These are phyloP conservation scores for Pseudopithomyces maydicus DNA, from an alignment of 2,329 filamentous ascomycete genomes.

Conservation along the genomic window DNA sequence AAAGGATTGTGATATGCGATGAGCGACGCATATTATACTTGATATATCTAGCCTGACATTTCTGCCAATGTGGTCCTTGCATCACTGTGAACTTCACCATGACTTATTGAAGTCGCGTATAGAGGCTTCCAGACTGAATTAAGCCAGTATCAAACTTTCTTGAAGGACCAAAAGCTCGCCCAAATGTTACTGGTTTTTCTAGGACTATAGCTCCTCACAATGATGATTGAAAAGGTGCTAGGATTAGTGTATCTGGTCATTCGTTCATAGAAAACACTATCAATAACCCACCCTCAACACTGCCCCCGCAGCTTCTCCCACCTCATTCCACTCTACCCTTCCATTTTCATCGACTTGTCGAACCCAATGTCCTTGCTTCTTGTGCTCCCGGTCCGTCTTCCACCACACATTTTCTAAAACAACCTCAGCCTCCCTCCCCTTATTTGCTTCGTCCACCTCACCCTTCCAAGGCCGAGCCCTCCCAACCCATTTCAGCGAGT, in stretches of 20 bases:
- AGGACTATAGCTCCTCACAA: no score
- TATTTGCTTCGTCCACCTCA: not conserved
- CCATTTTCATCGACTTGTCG: not conserved
- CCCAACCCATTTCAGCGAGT: not conserved
- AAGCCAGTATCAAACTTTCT: slow-evolving; percentile 12
- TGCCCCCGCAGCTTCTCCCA: not conserved
- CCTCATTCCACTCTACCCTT: not conserved
- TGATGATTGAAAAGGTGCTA: no score
- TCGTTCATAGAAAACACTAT: no score
- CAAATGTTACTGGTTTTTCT: no score
- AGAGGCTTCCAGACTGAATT: slow-evolving; percentile 22
- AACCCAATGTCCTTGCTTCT: not conserved
- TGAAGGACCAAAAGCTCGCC: slow-evolving; percentile 25
- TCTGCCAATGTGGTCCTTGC: no score
- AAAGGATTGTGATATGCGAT: no score
- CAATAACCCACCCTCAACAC: not conserved
- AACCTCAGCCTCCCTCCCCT: not conserved
- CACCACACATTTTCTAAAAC: not conserved
- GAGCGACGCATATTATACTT: no score
- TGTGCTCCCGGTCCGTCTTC: not conserved
- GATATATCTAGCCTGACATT: no score
- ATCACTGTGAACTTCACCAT: slow-evolving; percentile 13
- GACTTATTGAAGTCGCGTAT: slow-evolving; percentile 25
- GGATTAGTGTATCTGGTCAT: no score
- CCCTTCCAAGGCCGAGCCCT: not conserved